These are phyloP conservation scores for Mycena kentingensis DNA, from an alignment of 768 basidiomycete genomes.

Conservation along the genomic window DNA sequence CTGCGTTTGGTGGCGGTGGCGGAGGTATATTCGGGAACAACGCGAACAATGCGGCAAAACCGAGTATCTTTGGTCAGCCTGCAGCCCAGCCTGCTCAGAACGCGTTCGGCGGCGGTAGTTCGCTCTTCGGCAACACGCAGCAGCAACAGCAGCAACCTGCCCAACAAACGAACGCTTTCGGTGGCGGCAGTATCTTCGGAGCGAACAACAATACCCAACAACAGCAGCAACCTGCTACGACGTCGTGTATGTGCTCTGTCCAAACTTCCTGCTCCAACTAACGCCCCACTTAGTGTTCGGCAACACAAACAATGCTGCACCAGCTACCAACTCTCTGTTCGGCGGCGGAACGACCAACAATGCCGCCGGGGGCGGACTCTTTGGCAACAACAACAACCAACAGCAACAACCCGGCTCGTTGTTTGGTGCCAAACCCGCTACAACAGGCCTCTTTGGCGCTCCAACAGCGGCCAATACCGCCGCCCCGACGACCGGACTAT, in stretches of 20 bases:
- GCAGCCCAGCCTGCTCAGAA: conserved; percentile 42
- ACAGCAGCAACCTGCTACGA: conserved; percentile 42
- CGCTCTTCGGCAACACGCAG: conserved; percentile 30
- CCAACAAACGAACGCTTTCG: conserved; percentile 32
- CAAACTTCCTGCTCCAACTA: conserved; percentile 1
- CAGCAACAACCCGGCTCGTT: conserved; percentile 35
- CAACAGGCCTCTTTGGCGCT: conserved; percentile 31
- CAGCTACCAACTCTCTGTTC: conserved; percentile 23
- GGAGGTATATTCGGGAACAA: conserved; percentile 28
- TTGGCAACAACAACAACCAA: conserved; percentile 36
- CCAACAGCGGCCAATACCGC: conserved; percentile 32
- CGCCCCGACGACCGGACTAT: conserved; percentile 40
- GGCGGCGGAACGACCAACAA: conserved; percentile 17
- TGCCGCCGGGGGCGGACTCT: conserved; percentile 32
- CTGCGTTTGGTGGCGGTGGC: conserved; percentile 33
- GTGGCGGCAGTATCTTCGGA: conserved; percentile 29
- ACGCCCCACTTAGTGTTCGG: conserved; percentile 37
- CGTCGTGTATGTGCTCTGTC: conserved; percentile 34
- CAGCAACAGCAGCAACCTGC: conserved; percentile 39
- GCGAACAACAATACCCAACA: conserved; percentile 32
- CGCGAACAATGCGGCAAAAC: conserved; percentile 41
- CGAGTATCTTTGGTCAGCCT: conserved; percentile 49
- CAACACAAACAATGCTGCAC: conserved; percentile 24
- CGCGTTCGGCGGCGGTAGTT: conserved; percentile 43
- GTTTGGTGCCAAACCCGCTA: conserved; percentile 42